A percentile compares a stretch with the other conserved stretches of the same genome.
Conservation (phyloP, 164 flowering plant species). For the Vitis labrusca region DNA sequence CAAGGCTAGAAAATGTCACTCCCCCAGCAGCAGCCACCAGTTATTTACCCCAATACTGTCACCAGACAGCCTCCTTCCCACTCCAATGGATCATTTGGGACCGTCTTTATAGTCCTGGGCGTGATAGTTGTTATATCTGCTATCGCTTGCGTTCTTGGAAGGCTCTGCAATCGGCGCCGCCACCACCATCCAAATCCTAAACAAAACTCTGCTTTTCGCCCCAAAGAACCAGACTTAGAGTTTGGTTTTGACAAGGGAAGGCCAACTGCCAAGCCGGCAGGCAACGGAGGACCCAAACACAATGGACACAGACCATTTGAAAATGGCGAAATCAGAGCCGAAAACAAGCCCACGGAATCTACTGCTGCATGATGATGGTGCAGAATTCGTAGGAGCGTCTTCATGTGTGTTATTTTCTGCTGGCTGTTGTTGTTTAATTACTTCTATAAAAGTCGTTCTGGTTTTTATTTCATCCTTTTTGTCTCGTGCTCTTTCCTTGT, state of each 20-base stretch:
- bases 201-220: slow-evolving; percentile 13
- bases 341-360: slow-evolving; percentile 6
- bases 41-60: slow-evolving; percentile 37
- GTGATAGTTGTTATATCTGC: slow-evolving; percentile 64
- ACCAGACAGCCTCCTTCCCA: slow-evolving; percentile 26
- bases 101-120: slow-evolving; percentile 73
- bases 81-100: slow-evolving; percentile 71
- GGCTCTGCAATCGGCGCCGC: slow-evolving; percentile 47
- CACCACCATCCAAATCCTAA: not conserved
- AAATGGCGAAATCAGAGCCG: slow-evolving; percentile 20
- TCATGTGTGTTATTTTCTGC: not conserved
- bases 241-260: slow-evolving; percentile 44
- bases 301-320: slow-evolving; percentile 12
- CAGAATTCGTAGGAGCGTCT: slow-evolving; percentile 1
- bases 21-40: slow-evolving; percentile 25
- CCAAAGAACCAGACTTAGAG: slow-evolving; percentile 27
- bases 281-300: slow-evolving; percentile 9
- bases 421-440: not conserved
- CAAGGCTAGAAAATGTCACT: slow-evolving; percentile 17
- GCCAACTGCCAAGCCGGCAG: slow-evolving; percentile 19
- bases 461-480: not conserved
- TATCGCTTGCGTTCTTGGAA: slow-evolving; percentile 66
- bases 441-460: not conserved
- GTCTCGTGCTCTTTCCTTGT: too few relatives aligned
- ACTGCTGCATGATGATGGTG: not conserved